These are phyloP conservation scores for Coffea canephora DNA, from an alignment of 257 asterid species.

Conservation along the genomic window DNA sequence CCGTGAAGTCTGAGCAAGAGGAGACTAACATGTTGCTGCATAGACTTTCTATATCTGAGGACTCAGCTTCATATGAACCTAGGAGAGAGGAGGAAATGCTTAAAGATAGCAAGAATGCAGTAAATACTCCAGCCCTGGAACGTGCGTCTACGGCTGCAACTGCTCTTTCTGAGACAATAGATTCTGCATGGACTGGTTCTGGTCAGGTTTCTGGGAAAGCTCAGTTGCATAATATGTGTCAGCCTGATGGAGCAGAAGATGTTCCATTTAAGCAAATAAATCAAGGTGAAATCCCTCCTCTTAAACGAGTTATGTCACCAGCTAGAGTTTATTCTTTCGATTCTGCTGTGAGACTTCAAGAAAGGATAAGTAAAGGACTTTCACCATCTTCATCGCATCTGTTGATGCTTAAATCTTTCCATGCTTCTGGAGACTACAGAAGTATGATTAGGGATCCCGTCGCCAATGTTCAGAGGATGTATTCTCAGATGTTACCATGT, in stretches of 20 bases:
- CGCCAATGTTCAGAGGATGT: conserved; percentile 44
- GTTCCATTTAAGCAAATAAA: conserved; percentile 22
- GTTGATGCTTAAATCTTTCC: conserved; percentile 62
- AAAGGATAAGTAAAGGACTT: conserved; percentile 59
- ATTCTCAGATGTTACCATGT: conserved; percentile 47
- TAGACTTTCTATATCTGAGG: conserved; percentile 20
- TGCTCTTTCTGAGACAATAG: conserved; percentile 79
- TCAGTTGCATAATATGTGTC: conserved; percentile 25
- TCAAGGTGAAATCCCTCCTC: conserved; percentile 34
- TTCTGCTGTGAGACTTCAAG: conserved; percentile 79
- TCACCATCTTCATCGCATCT: conserved; percentile 66
- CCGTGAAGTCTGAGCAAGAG: conserved; percentile 28
- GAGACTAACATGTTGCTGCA: conserved; percentile 26
- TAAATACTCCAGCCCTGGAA: conserved; percentile 38
- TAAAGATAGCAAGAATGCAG: conserved; percentile 24
- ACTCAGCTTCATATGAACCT: conserved; percentile 22
- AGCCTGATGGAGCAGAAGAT: conserved; percentile 34
- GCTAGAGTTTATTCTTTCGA: conserved; percentile 81
- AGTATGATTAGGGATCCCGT: conserved; percentile 85
- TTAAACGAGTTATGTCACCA: conserved; percentile 46
- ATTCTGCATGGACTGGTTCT: conserved; percentile 90
- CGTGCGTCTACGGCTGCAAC: conserved; percentile 68
- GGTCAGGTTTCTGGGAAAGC: conserved; percentile 36
- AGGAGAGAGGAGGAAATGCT: conserved; percentile 21
- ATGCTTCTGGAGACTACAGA: conserved; percentile 84